phyloP scores from a whole-genome alignment of 2,329 filamentous ascomycete genomes.

The Macrophomina tecta region DNA sequence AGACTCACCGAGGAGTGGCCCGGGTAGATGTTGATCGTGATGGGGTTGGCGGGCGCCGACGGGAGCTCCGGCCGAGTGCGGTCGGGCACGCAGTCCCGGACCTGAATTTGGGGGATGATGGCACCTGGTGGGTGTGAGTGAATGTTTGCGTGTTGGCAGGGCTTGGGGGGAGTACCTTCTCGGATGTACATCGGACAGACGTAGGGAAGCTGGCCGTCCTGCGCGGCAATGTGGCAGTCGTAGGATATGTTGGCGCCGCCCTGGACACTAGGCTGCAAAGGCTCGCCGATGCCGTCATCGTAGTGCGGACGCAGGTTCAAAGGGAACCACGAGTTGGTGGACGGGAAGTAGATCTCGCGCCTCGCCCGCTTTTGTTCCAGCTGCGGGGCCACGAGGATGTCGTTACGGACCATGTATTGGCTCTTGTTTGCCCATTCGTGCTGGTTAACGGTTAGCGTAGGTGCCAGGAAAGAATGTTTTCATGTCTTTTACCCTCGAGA shows the following conservation, averaged over 20 bases:
- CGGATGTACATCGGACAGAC: neutral
- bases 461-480: neutral
- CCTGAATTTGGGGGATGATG: neutral
- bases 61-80: neutral
- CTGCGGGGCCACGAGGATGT: neutral
- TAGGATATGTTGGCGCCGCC: neutral
- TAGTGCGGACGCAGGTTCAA: neutral
- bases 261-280: neutral
- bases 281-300: neutral
- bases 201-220: neutral
- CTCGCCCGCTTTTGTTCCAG: neutral
- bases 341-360: neutral
- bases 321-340: neutral
- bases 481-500: neutral
- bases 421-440: neutral
- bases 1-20: neutral
- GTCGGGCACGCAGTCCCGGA: neutral
- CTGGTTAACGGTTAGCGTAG: neutral
- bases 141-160: neutral
- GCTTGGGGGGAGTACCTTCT: neutral
- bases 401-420: neutral
- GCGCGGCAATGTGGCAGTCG: neutral
- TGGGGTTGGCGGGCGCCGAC: neutral
- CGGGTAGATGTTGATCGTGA: neutral
- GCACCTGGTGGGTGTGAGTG: neutral